Conservation (phyloP, 2,329 filamentous ascomycete genomes). For the Colletotrichum sp. region DNA sequence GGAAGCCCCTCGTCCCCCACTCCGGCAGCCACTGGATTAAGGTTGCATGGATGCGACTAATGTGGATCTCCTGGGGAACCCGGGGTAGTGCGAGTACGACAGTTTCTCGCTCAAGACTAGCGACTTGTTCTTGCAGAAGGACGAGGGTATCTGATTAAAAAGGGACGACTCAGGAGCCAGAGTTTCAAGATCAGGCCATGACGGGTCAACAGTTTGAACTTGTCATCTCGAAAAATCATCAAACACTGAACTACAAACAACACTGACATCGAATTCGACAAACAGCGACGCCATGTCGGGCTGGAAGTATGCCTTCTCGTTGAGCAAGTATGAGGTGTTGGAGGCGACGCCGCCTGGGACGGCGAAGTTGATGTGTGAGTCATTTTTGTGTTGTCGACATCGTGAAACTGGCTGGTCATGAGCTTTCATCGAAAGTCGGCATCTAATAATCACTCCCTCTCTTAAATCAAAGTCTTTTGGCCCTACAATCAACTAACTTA, state of each 20-base stretch:
- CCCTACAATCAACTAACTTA: not conserved
- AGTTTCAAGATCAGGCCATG: not conserved
- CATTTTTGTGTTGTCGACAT: not conserved
- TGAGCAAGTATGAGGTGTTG: conserved; percentile 22
- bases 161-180: not conserved
- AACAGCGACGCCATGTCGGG: not conserved
- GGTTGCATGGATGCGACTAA: not conserved
- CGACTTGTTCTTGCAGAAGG: not conserved
- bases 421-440: not conserved
- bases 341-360: conserved; percentile 24
- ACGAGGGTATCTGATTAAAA: not conserved
- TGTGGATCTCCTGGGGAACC: conserved; percentile 14
- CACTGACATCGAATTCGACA: not conserved
- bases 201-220: not conserved
- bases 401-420: not conserved
- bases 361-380: conserved; percentile 23
- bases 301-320: conserved; percentile 26
- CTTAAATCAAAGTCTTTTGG: too few relatives aligned
- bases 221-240: not conserved
- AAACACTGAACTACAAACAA: not conserved
- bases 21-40: not conserved
- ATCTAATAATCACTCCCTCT: not conserved
- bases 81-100: not conserved
- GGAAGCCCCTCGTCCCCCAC: conserved; percentile 18
- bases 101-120: not conserved